Evolutionary conservation across 2,329 filamentous ascomycete species (phyloP).

Genomic region (Ceratocystis albifundus): DNA sequence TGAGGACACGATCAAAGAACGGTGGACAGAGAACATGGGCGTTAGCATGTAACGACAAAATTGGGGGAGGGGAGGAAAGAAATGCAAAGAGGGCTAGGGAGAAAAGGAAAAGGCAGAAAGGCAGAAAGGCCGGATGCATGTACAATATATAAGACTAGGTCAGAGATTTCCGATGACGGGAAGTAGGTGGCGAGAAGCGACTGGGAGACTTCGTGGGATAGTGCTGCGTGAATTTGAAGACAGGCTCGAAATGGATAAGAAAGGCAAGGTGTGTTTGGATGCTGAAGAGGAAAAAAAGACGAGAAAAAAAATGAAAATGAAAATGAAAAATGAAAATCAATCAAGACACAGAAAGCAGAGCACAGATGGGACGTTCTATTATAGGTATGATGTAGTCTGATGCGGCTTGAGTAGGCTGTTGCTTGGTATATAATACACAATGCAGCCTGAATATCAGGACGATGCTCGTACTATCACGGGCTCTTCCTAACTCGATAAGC

Average conservation of each 20-base stretch:
- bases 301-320: not conserved
- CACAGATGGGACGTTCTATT: not conserved
- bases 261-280: not conserved
- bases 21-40: not conserved
- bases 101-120: not conserved
- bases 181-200: not conserved
- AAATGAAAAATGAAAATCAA: too few species aligned
- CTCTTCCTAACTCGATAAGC: not conserved
- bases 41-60: slow-evolving; percentile 1
- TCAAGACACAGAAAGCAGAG: not conserved
- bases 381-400: not conserved
- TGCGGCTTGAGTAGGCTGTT: not conserved
- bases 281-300: not conserved
- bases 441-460: not conserved
- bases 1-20: slow-evolving; percentile 1
- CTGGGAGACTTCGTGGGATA: not conserved
- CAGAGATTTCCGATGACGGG: not conserved
- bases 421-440: not conserved
- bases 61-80: not conserved
- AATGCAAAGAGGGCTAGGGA: not conserved
- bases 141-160: not conserved
- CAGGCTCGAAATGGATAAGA: not conserved
- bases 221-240: not conserved
- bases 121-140: not conserved
- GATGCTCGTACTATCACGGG: not conserved